Evolutionary conservation across 208 protist genomes (phyloP), one percentile per base, ranked within the genome.

Genomic region (Sergeia podlipaevii): DNA sequence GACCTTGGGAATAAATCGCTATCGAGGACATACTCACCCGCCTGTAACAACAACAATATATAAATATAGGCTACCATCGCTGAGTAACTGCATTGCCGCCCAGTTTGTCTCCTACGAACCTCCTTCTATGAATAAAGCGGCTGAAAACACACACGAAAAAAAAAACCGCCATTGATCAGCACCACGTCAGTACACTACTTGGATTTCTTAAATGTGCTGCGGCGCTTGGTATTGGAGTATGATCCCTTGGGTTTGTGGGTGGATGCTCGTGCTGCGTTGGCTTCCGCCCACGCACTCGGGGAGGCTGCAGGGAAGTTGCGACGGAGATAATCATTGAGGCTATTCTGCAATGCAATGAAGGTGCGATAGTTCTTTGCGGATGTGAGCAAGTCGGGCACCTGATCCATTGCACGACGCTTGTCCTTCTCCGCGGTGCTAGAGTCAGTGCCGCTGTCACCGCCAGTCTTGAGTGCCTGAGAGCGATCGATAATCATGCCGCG

Each of bases 271-370:
- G n/a, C 27, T 13, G 41, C 18, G 4, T 33, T 28, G 10, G 29
- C 10, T 20, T 37, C 17, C 18, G 7, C 5, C 17, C 20, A 37
- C n/a, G n/a, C n/a, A n/a, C 24, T 24, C 20, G 39, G 17, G 17
- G 21, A 36, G 0, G 45, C 38, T 17, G 69, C 36, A 0, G 88
- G 84, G 58, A 95, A 91, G 65, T 95, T 50, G 27, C 65, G 75
- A 2, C 88, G 74, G 34, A 95, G 73, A 42, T 83, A 91, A 54
- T 91, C 88, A 39, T 77, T 65, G 21, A 95, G 60, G 47, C 65
- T 79, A 60, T 88, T 89, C 62, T 95, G 88, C 50, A 95, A 58
- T 7, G 88, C 78, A 4, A 84, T 89, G 54, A 95, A 95, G 38
- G 74, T 95, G 49, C 75, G 75, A 53, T 85, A 80, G n/a, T 33